Evolutionary conservation across 768 basidiomycete species (phyloP).

Genomic region (Termitomyces sp.): DNA sequence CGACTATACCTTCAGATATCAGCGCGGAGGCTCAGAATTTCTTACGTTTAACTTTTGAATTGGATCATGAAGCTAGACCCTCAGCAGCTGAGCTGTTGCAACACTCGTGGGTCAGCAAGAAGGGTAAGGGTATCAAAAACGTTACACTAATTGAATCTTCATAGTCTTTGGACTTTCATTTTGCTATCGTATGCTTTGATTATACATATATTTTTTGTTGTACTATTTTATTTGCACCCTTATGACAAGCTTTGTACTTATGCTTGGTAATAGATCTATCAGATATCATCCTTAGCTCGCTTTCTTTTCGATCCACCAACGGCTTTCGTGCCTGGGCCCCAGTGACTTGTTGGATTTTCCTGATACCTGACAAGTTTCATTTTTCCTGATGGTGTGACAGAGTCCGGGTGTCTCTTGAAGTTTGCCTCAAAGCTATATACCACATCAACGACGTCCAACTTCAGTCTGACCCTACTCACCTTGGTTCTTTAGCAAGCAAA

Average conservation of each 20-base stretch:
- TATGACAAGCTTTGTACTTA: background rate
- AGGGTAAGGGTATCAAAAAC: constrained; percentile 20
- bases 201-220: constrained; percentile 8
- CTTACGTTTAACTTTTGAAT: constrained; percentile 79
- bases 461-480: constrained; percentile 31
- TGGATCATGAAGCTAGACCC: constrained; percentile 77
- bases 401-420: constrained; percentile 70
- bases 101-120: constrained; percentile 65
- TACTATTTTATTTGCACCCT: constrained; percentile 1
- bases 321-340: constrained; percentile 84
- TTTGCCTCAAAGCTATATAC: constrained; percentile 52
- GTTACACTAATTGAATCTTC: constrained; percentile 3
- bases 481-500: constrained; percentile 65
- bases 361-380: constrained; percentile 87
- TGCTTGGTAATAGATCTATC: background rate
- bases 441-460: background rate
- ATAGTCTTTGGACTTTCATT: constrained; percentile 8
- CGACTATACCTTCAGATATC: constrained; percentile 87
- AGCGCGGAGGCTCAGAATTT: constrained; percentile 86
- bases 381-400: constrained; percentile 53
- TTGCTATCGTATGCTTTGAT: constrained; percentile 2
- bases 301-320: constrained; percentile 35
- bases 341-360: constrained; percentile 84
- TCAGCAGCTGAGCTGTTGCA: constrained; percentile 71
- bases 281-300: constrained; percentile 23